Base-by-base conservation (phyloP, 306 rosid genomes). In the Astragalus membranaceus region DNA sequence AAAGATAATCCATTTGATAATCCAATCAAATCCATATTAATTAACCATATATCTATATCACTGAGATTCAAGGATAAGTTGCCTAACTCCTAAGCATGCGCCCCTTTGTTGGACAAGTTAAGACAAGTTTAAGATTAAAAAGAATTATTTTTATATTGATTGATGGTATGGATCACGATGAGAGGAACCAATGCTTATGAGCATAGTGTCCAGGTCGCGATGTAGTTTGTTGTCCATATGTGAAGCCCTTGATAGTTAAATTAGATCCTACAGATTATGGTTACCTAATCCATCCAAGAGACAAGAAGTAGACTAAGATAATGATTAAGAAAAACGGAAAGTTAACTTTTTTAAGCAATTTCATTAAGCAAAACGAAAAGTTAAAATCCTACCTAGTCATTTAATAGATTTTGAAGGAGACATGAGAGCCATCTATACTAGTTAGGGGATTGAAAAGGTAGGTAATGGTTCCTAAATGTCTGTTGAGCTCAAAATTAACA, bases 251-350 rank as follows among this genome's bases (percentile, higher is more conserved):
- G 51, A 37, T 41, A 76, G 78, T 47, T 61, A 1, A 0, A 1
- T 29, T 62, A 62, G 85, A 87, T 89, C 78, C 73, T 47, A 70
- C n/a, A 59, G 49, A 83, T 87, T 89, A 41, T 55, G 69, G 86
- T 79, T 52, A 89, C 92, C 90, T 83, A 85, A 82, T 77, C 87
- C 81, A 70, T 75, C 56, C 67, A 53, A 49, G 20, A 35, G 51
- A 50, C 76, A 47, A 13, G 47, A 13, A 13, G 8, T 33, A 30
- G 4, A 48, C 39, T 66, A 56, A 9, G 2, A 43, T 64, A 74
- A 64, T 53, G 72, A 74, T 75, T 78, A 75, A 64, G 71, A 41
- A 11, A 35, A 46, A 5, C 78, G 50, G 68, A 73, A 85, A 68
- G 23, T 37, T 23, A 42, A 41, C 17, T 11, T 41, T 62, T 39